Evolutionary conservation across 495 filamentous ascomycete genomes (phyloP).

Genomic region (Penicillium macrosclerotiorum): DNA sequence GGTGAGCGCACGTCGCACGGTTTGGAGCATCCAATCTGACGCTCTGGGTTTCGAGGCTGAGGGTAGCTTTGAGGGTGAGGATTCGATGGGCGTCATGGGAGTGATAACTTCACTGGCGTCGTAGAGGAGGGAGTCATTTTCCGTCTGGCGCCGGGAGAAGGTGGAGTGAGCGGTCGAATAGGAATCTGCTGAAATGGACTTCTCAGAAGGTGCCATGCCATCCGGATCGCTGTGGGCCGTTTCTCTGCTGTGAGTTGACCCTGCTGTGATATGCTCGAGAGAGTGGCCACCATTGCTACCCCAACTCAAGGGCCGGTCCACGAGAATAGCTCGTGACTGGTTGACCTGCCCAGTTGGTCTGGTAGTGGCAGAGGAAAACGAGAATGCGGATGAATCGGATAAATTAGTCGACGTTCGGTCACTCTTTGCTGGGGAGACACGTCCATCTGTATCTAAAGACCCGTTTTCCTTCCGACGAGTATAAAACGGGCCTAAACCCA

Average conservation of each 20-base stretch:
- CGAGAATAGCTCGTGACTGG: slow-evolving; percentile 14
- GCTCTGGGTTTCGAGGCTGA: slow-evolving; percentile 35
- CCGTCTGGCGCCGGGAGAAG: slow-evolving; percentile 60
- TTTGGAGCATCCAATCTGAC: slow-evolving; percentile 52
- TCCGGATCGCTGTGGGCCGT: slow-evolving; percentile 25
- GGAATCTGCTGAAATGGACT: slow-evolving; percentile 52
- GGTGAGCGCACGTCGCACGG: slow-evolving; percentile 52
- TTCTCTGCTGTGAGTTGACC: slow-evolving; percentile 23
- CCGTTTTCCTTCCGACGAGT: slow-evolving; percentile 22
- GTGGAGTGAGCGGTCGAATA: slow-evolving; percentile 67
- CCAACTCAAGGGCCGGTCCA: slow-evolving; percentile 21
- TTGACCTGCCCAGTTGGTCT: slow-evolving; percentile 14
- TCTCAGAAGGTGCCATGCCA: slow-evolving; percentile 28
- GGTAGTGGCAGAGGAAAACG: slow-evolving; percentile 25
- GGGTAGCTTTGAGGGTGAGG: slow-evolving; percentile 32
- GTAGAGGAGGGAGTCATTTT: slow-evolving; percentile 61
- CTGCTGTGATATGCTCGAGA: slow-evolving; percentile 19
- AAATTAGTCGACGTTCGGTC: slow-evolving; percentile 58
- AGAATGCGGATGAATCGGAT: slow-evolving; percentile 47
- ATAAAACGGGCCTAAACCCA: slow-evolving; percentile 29
- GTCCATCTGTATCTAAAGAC: slow-evolving; percentile 19
- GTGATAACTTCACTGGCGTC: slow-evolving; percentile 13
- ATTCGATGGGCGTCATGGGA: slow-evolving; percentile 13
- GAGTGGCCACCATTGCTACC: slow-evolving; percentile 28
- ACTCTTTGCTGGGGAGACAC: slow-evolving; percentile 46